Conservation (phyloP, 2,329 filamentous ascomycete genomes). For the Elsinoe arachidis region DNA sequence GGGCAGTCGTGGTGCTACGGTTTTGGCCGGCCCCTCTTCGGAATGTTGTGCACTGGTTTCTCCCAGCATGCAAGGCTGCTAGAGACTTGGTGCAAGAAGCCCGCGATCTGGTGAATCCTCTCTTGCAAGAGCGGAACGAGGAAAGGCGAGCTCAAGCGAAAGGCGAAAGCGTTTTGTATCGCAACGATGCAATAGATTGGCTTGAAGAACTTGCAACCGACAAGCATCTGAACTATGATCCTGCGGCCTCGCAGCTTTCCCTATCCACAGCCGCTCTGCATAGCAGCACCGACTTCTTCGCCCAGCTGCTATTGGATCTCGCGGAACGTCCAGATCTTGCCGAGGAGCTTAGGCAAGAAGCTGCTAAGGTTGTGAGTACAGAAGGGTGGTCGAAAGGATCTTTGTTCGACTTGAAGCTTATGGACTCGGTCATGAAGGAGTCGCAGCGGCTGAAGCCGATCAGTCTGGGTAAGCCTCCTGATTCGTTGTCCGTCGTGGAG, state of each 20-base stretch:
- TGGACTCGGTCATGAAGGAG: slow-evolving; percentile 29
- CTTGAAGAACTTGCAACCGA: not conserved
- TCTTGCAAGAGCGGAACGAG: slow-evolving; percentile 26
- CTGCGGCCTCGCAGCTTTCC: not conserved
- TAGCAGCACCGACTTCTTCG: not conserved
- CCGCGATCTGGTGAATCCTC: slow-evolving; percentile 25
- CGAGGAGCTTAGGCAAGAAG: not conserved
- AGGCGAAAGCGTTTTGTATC: not conserved
- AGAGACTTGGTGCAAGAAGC: slow-evolving; percentile 24
- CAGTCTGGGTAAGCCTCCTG: slow-evolving; percentile 15
- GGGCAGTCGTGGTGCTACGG: slow-evolving; percentile 24
- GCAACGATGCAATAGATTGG: not conserved
- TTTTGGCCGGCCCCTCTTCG: slow-evolving; percentile 21
- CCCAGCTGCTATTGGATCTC: not conserved
- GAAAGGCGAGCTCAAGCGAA: not conserved
- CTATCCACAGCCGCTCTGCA: not conserved
- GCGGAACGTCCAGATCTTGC: not conserved
- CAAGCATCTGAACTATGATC: not conserved
- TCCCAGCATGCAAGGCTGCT: slow-evolving; percentile 26
- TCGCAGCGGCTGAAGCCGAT: slow-evolving; percentile 23
- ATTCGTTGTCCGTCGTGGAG: not conserved
- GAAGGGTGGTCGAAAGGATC: slow-evolving; percentile 24
- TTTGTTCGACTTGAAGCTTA: slow-evolving; percentile 23
- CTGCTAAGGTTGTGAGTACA: slow-evolving; percentile 14
- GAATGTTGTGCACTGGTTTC: slow-evolving; percentile 27